Evolutionary conservation across 164 flowering plant species (phyloP).

Genomic region (Tinospora cordifolia): DNA sequence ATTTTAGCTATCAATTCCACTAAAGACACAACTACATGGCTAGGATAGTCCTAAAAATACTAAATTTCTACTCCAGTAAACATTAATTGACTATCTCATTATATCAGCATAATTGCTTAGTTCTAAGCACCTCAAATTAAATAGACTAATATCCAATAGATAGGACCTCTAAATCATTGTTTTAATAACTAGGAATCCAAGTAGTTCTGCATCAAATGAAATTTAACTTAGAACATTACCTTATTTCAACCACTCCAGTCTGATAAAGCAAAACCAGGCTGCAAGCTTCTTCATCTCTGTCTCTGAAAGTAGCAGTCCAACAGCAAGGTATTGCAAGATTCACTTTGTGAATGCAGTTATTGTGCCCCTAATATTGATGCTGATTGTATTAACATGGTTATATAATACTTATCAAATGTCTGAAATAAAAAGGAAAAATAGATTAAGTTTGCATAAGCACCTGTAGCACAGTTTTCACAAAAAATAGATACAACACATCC

Average conservation of each 20-base stretch:
- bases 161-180: neutral
- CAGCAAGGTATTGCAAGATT: constrained; percentile 58
- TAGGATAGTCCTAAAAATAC: neutral
- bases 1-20: neutral
- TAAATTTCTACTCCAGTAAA: neutral
- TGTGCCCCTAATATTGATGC: constrained; percentile 45
- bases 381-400: constrained; percentile 5
- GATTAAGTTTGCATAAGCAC: constrained; percentile 27
- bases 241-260: constrained; percentile 61
- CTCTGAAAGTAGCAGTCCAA: constrained; percentile 61
- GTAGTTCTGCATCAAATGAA: constrained; percentile 1
- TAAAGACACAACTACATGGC: neutral
- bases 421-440: constrained; percentile 2
- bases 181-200: neutral
- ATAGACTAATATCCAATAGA: neutral
- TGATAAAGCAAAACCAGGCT: constrained; percentile 58
- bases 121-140: neutral
- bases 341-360: constrained; percentile 50
- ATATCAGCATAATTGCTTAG: neutral
- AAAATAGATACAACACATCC: constrained; percentile 49
- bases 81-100: neutral
- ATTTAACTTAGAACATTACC: constrained; percentile 25
- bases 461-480: constrained; percentile 51
- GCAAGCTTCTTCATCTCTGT: constrained; percentile 32
- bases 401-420: neutral